A percentile compares a stretch with the other conserved stretches of the same genome.
These are phyloP conservation scores for Sarocladiaceae sp. DNA, from an alignment of 2,329 filamentous ascomycete species.

Conservation along the genomic window DNA sequence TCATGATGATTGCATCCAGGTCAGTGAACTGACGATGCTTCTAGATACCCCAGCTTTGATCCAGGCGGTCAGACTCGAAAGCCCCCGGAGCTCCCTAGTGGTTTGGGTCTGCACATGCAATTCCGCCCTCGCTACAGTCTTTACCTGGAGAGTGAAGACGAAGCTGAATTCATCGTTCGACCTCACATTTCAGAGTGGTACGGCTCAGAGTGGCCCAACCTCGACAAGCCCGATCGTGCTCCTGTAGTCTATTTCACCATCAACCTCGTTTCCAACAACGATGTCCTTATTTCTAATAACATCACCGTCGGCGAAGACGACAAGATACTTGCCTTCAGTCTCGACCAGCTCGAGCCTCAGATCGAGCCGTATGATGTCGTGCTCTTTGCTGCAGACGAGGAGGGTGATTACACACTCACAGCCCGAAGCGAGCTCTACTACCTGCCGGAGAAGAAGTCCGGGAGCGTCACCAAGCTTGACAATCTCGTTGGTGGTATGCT, in stretches of 20 bases:
- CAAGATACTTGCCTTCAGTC: conserved; percentile 31
- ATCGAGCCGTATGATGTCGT: conserved; percentile 34
- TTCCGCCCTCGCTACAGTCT: conserved; percentile 42
- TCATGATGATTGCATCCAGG: background rate
- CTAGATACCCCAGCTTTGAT: conserved; percentile 35
- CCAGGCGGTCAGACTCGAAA: conserved; percentile 38
- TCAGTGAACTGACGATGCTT: no score
- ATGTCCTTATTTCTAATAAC: conserved; percentile 27
- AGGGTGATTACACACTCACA: conserved; percentile 28
- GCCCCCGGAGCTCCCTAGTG: conserved; percentile 24
- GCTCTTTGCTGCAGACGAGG: conserved; percentile 28
- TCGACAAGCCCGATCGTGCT: conserved; percentile 16
- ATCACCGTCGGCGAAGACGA: conserved; percentile 27
- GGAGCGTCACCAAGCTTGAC: conserved; percentile 42
- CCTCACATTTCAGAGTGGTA: no score
- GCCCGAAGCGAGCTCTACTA: conserved; percentile 33
- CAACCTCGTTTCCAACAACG: conserved; percentile 23
- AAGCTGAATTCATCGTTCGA: no score
- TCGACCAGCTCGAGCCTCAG: conserved; percentile 30
- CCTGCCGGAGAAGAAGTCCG: conserved; percentile 36
- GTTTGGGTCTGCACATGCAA: conserved; percentile 36
- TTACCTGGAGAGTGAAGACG: conserved; percentile 36
- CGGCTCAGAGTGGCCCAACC: conserved; percentile 28
- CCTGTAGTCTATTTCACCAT: conserved; percentile 32
- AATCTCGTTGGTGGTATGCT: conserved; percentile 38